phyloP scores from a whole-genome alignment of 1,284 basidiomycete genomes.

The Papiliotrema fonsecae region DNA sequence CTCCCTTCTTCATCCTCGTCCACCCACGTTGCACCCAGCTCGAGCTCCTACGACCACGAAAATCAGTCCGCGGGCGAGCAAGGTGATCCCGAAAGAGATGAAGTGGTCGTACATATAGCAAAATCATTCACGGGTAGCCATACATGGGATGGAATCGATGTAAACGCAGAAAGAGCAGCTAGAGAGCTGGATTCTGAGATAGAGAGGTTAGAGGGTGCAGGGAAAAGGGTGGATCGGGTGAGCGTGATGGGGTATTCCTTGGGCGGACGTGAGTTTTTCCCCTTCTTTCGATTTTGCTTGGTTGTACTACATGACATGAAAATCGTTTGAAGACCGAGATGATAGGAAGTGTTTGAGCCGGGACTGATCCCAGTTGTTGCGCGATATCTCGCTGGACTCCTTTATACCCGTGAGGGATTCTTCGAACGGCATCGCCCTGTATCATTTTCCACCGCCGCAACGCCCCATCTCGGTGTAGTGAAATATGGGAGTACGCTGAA shows the following conservation, averaged over 20 bases:
- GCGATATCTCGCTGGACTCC: slow-evolving; percentile 40
- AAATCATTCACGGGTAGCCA: slow-evolving; percentile 28
- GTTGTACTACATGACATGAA: not conserved
- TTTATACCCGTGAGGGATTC: slow-evolving; percentile 39
- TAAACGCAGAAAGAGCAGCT: slow-evolving; percentile 37
- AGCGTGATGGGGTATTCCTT: slow-evolving; percentile 46
- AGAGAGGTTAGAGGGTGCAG: slow-evolving; percentile 28
- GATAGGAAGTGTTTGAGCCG: not conserved
- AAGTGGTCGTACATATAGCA: slow-evolving; percentile 23
- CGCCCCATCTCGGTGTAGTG: slow-evolving; percentile 42
- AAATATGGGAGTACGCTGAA: slow-evolving; percentile 27
- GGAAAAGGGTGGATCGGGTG: slow-evolving; percentile 28
- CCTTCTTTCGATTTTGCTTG: no score
- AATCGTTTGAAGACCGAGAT: not conserved
- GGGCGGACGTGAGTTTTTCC: slow-evolving; percentile 37
- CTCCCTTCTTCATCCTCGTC: no score
- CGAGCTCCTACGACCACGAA: not conserved
- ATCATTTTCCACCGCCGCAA: slow-evolving; percentile 45
- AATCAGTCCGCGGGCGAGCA: not conserved
- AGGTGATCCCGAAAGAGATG: not conserved
- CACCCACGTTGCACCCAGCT: not conserved
- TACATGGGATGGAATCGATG: slow-evolving; percentile 48
- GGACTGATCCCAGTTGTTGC: slow-evolving; percentile 31
- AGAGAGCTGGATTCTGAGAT: slow-evolving; percentile 41
- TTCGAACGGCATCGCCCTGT: slow-evolving; percentile 33